Evolutionary conservation across 2,329 filamentous ascomycete genomes (phyloP).

Genomic region (Colletotrichum siamense): DNA sequence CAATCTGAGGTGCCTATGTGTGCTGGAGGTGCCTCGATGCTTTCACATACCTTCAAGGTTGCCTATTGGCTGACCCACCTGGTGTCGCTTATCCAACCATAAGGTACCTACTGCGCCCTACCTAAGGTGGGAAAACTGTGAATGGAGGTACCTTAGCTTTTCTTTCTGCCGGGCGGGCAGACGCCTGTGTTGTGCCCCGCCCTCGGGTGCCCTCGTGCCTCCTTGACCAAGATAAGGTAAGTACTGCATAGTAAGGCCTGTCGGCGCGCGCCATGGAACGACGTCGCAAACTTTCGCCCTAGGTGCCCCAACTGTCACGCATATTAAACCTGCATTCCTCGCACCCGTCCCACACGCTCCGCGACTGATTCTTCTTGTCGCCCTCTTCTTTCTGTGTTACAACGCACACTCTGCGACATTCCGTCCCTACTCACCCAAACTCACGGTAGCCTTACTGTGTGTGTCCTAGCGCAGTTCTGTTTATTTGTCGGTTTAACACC

Average conservation of each 20-base stretch:
- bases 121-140: not conserved
- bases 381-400: not conserved
- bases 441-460: not conserved
- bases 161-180: not conserved
- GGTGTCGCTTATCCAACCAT: not conserved
- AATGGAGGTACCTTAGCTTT: not conserved
- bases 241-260: not conserved
- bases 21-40: too few species aligned
- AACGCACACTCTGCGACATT: not conserved
- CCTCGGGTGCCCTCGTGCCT: not conserved
- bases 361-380: not conserved
- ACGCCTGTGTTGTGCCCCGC: not conserved
- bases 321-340: not conserved
- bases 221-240: not conserved
- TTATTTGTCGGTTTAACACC: not conserved
- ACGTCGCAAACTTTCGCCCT: not conserved
- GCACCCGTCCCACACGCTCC: not conserved
- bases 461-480: not conserved
- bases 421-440: not conserved
- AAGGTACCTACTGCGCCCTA: not conserved
- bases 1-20: not conserved
- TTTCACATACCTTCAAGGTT: not conserved
- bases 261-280: not conserved
- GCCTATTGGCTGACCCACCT: not conserved
- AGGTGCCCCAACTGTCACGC: not conserved